Evolutionary conservation across 2,329 filamentous ascomycete species (phyloP).

Genomic region (Penicillium sp.): DNA sequence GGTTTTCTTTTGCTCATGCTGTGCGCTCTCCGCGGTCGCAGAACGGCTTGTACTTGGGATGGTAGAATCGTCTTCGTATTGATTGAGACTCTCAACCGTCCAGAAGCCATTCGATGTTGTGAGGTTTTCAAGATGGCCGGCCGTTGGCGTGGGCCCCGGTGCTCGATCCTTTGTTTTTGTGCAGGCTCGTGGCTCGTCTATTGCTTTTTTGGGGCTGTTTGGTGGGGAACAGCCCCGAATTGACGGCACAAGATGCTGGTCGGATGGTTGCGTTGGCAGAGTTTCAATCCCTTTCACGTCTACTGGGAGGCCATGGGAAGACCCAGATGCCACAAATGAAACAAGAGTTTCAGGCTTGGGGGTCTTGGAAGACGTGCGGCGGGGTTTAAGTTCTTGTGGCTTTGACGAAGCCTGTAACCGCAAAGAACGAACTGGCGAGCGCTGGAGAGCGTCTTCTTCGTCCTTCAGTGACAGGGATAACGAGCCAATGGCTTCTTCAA

Average conservation of each 20-base stretch:
- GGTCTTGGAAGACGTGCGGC: neutral
- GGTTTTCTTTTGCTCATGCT: conserved; percentile 2
- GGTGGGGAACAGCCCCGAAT: neutral
- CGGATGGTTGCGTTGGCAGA: neutral
- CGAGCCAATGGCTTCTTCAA: conserved; percentile 22
- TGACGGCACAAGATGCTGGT: neutral
- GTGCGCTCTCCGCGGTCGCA: neutral
- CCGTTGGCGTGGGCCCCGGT: neutral
- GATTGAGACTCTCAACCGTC: conserved; percentile 16
- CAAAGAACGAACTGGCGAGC: neutral
- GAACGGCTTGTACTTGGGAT: conserved; percentile 5
- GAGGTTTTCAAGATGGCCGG: conserved; percentile 21
- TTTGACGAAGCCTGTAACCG: neutral
- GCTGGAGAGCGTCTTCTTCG: neutral
- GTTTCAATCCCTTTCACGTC: neutral
- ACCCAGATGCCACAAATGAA: neutral
- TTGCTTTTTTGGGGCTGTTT: neutral
- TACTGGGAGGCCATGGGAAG: neutral
- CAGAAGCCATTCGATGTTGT: conserved; percentile 25
- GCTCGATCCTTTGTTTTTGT: neutral
- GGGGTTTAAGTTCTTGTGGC: neutral
- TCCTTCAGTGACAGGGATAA: conserved; percentile 16
- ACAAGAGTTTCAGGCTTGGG: neutral
- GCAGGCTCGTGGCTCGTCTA: neutral
- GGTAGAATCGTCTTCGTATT: conserved; percentile 10